phyloP scores from a whole-genome alignment of 1,284 basidiomycete genomes.

The Sporisorium reilianum region DNA sequence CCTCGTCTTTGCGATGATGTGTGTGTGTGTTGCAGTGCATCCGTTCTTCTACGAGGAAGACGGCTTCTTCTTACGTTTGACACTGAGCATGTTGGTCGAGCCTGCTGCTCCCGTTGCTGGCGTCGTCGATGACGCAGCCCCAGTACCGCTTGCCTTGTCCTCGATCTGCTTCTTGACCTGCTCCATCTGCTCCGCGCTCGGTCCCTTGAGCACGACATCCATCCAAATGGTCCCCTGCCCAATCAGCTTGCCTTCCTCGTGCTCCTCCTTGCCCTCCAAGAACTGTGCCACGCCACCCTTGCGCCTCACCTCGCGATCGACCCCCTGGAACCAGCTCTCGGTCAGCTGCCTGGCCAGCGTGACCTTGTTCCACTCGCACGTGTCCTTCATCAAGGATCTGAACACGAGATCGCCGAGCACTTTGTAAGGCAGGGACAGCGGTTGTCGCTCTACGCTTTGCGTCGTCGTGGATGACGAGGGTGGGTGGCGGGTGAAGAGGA shows the following conservation, averaged over 20 bases:
- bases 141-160: neutral
- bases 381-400: slow-evolving; percentile 59
- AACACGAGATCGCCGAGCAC: slow-evolving; percentile 55
- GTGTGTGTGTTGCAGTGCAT: neutral
- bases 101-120: neutral
- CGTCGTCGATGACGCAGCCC: neutral
- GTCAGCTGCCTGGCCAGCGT: slow-evolving; percentile 43
- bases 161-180: slow-evolving; percentile 23
- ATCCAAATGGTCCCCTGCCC: slow-evolving; percentile 45
- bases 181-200: slow-evolving; percentile 24
- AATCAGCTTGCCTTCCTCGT: slow-evolving; percentile 12
- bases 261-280: neutral
- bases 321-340: slow-evolving; percentile 39
- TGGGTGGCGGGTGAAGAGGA: slow-evolving; percentile 44
- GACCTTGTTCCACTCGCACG: slow-evolving; percentile 58
- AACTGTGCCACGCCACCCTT: slow-evolving; percentile 48
- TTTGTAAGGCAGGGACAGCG: slow-evolving; percentile 53
- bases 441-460: slow-evolving; percentile 28
- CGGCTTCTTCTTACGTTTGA: slow-evolving; percentile 52
- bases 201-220: slow-evolving; percentile 32
- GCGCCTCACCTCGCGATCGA: slow-evolving; percentile 50
- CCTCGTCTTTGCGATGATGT: neutral
- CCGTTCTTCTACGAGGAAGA: neutral
- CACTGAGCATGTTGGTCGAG: slow-evolving; percentile 37
- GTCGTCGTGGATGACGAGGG: neutral